phyloP scores from a whole-genome alignment of 768 basidiomycete species.

The Sistotremastrum niveocremeum region DNA sequence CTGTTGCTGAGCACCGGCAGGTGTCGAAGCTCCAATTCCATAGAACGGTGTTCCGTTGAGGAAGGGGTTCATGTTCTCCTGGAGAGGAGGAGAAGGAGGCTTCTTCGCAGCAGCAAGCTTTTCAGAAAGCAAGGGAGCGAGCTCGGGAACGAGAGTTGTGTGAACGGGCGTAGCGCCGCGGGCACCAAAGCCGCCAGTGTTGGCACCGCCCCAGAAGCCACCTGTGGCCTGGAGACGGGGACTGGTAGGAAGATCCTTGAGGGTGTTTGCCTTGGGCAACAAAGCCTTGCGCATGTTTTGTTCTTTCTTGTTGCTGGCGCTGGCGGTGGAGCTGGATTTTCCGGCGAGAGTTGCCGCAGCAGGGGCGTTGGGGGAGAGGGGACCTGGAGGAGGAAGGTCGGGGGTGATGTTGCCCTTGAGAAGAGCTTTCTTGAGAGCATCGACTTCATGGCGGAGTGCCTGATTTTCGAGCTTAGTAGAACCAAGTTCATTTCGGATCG shows the following conservation, averaged over 20 bases:
- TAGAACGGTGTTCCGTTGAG: conserved; percentile 29
- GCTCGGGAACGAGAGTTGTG: conserved; percentile 67
- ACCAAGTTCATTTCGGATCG: conserved; percentile 74
- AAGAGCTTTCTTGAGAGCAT: conserved; percentile 58
- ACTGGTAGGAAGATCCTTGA: conserved; percentile 62
- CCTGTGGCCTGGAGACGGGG: conserved; percentile 35
- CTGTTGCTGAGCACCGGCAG: conserved; percentile 13
- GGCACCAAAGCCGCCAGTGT: conserved; percentile 27
- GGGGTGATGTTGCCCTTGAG: conserved; percentile 46
- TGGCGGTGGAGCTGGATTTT: conserved; percentile 6
- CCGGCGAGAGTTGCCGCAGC: conserved; percentile 17
- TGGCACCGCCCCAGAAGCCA: conserved; percentile 75
- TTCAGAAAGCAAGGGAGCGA: conserved; percentile 22
- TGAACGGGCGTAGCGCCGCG: conserved; percentile 72
- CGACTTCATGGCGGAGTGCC: conserved; percentile 68
- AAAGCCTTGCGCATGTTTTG: conserved; percentile 11
- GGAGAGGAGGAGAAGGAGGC: conserved; percentile 21
- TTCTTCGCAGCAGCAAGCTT: conserved; percentile 9
- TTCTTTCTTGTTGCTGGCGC: conserved; percentile 7
- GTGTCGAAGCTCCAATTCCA: conserved; percentile 11
- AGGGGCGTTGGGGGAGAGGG: conserved; percentile 15
- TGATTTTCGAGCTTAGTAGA: conserved; percentile 68
- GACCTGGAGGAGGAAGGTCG: conserved; percentile 30
- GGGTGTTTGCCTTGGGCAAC: conserved; percentile 51
- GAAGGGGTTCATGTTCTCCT: conserved; percentile 72